phyloP scores from a whole-genome alignment of 2,329 filamentous ascomycete species.

The Aspergillus bombycis region DNA sequence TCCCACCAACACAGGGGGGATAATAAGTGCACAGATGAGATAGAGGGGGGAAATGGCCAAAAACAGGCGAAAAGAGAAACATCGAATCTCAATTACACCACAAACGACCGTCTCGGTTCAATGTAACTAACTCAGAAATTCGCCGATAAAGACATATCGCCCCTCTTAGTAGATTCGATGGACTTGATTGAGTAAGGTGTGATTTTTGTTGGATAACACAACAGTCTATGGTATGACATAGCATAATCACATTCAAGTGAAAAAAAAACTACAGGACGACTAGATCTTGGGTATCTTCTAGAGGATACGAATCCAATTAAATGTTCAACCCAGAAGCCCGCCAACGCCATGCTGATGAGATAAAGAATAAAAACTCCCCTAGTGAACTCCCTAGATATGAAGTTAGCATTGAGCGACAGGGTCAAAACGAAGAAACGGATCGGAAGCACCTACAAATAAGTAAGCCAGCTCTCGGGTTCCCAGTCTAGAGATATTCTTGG shows the following conservation, averaged over 20 bases:
- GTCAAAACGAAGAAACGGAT: not conserved
- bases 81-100: not conserved
- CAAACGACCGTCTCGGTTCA: not conserved
- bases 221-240: not conserved
- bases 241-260: not conserved
- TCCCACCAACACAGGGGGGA: too few species aligned
- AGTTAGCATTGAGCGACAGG: not conserved
- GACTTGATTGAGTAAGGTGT: not conserved
- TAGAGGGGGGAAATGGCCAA: not conserved
- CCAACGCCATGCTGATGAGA: conserved; percentile 12
- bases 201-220: not conserved
- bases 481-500: conserved; percentile 68
- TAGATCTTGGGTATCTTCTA: conserved; percentile 4
- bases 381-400: conserved; percentile 26
- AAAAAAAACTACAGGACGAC: not conserved
- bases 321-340: conserved; percentile 3
- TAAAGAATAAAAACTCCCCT: not conserved
- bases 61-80: not conserved
- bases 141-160: not conserved
- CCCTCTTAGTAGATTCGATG: not conserved
- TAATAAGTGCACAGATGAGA: too few species aligned
- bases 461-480: conserved; percentile 68
- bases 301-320: not conserved
- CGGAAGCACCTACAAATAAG: conserved; percentile 59
- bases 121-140: not conserved